Base-by-base conservation (phyloP, 805 yeast species). In the Teunomyces gatunensis region DNA sequence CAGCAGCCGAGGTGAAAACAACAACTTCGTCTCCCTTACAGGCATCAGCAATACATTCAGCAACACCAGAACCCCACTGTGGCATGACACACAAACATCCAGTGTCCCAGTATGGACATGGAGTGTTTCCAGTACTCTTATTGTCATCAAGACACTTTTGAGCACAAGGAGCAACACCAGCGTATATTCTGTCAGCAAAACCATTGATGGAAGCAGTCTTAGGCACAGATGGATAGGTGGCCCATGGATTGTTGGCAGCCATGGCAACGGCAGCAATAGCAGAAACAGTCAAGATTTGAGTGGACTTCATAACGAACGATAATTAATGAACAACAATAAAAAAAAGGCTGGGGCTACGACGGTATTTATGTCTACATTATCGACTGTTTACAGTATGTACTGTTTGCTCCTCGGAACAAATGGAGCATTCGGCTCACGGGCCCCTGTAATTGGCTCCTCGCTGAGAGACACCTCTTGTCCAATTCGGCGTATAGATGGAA, bases 21-120 rank as follows among this genome's bases (percentile, higher is more conserved):
- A 47, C 63, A 32, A 76, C 68, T 42, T 67, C 77, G 1, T 49
- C 29, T 15, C 73, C 78, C 4, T 50, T 25, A 55, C 80, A 75
- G 23, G 57, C 52, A 15, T 57, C 47, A 27, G 75, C 77, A 46
- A 74, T 55, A 56, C 80, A 75, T 33, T 64, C 64, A 20, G 68
- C 79, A 9, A 75, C 78, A 45, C 54, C 47, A 5, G 76, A 76
- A 32, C 70, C 64, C 74, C 75, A 74, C 50, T 67, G 72, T 12
- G 77, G 73, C 76, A 75, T 73, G 27, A 74, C 75, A 56, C 79
- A 75, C 42, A 75, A 64, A 51, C 80, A 75, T 6, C 80, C 80
- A 25, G 79, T 72, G 53, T 75, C 80, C 79, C 79, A 75, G 58
- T 75, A 73, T 40, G 80, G 80, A 53, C 80, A 75, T 18, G 79